Conservation (phyloP, 768 basidiomycete genomes). For the Tylopilus subfusipes region DNA sequence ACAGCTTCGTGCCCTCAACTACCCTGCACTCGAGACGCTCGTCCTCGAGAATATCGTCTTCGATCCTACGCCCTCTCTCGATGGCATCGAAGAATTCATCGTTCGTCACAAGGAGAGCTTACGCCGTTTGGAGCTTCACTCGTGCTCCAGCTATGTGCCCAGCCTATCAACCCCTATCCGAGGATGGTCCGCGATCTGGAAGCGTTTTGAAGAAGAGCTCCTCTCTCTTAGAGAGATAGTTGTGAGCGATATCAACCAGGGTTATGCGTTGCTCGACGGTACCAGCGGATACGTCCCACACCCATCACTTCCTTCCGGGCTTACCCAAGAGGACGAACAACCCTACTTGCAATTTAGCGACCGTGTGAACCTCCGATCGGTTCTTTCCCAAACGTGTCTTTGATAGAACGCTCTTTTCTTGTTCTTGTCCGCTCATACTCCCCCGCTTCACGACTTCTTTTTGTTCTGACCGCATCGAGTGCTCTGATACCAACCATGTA, state of each 20-base stretch:
- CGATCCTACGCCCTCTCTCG: slow-evolving; percentile 16
- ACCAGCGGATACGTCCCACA: slow-evolving; percentile 24
- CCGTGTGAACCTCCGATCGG: slow-evolving; percentile 11
- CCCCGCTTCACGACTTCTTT: neutral
- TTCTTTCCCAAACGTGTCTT: neutral
- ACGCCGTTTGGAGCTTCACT: slow-evolving; percentile 23
- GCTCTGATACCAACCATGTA: neutral
- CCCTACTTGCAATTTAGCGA: slow-evolving; percentile 6
- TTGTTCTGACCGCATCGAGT: neutral
- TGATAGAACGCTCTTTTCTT: neutral
- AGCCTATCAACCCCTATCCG: slow-evolving; percentile 14
- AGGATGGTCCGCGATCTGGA: slow-evolving; percentile 29
- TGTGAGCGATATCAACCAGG: slow-evolving; percentile 9
- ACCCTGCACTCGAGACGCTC: slow-evolving; percentile 27
- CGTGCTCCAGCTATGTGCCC: slow-evolving; percentile 27
- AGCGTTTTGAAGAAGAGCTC: slow-evolving; percentile 22
- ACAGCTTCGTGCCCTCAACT: slow-evolving; percentile 17
- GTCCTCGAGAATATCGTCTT: slow-evolving; percentile 31
- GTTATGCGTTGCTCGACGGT: slow-evolving; percentile 25
- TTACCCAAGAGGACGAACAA: slow-evolving; percentile 14
- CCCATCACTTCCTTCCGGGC: neutral
- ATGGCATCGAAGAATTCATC: slow-evolving; percentile 31
- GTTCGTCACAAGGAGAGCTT: slow-evolving; percentile 28
- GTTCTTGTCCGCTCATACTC: neutral
- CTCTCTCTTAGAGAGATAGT: slow-evolving; percentile 22